A percentile compares a stretch with the other conserved stretches of the same genome.
phyloP scores from a whole-genome alignment of 2,329 filamentous ascomycete species.

The Epichloe coenophiala region DNA sequence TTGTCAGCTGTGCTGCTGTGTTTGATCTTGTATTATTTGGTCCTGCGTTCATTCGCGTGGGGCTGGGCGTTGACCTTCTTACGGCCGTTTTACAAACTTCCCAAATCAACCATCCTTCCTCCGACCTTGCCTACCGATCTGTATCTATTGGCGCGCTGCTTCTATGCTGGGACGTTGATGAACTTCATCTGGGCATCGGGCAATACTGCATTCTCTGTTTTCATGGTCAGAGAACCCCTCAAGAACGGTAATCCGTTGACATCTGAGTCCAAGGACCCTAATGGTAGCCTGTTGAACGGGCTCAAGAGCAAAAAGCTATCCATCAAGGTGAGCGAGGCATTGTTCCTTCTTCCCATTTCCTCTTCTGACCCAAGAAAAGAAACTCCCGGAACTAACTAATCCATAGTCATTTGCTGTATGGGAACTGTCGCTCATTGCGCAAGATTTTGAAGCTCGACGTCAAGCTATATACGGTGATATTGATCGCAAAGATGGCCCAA shows the following conservation, averaged over 20 bases:
- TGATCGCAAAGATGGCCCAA: slow-evolving; percentile 63
- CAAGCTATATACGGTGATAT: slow-evolving; percentile 79
- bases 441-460: slow-evolving; percentile 59
- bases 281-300: slow-evolving; percentile 75
- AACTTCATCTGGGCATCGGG: slow-evolving; percentile 62
- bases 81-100: slow-evolving; percentile 61
- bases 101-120: slow-evolving; percentile 53
- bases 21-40: slow-evolving; percentile 45
- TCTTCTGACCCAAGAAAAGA: no score
- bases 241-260: slow-evolving; percentile 80
- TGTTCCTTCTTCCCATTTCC: not conserved
- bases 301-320: slow-evolving; percentile 71
- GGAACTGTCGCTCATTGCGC: slow-evolving; percentile 73
- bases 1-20: slow-evolving; percentile 29
- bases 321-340: slow-evolving; percentile 43
- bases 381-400: slow-evolving; percentile 8
- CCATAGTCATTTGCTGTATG: slow-evolving; percentile 72
- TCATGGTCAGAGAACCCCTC: slow-evolving; percentile 65
- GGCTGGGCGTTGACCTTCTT: slow-evolving; percentile 55
- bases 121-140: slow-evolving; percentile 42
- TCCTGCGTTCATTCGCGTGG: slow-evolving; percentile 55
- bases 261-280: slow-evolving; percentile 75
- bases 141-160: slow-evolving; percentile 40
- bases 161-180: slow-evolving; percentile 52
- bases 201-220: slow-evolving; percentile 67